Evolutionary conservation across 768 basidiomycete genomes (phyloP).

Genomic region (Baorangia bicolor): DNA sequence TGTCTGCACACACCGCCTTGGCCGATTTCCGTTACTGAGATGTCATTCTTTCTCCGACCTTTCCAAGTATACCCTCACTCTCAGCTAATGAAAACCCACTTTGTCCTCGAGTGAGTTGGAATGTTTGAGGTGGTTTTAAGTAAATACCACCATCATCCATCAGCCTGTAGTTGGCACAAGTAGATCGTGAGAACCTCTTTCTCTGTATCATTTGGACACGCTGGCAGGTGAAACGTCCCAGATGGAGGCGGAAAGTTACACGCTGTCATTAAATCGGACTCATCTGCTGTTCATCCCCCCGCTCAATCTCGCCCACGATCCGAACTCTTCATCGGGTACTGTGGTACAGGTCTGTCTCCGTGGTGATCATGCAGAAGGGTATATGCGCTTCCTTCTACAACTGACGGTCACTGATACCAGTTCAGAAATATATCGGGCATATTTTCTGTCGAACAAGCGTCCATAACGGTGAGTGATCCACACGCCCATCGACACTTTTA

Average conservation of each 20-base stretch:
- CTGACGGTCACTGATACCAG: not conserved
- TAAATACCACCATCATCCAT: too few species aligned
- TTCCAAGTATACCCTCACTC: not conserved
- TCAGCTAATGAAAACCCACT: not conserved
- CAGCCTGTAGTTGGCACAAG: too few species aligned
- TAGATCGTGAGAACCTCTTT: not conserved
- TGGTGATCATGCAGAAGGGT: slow-evolving; percentile 12
- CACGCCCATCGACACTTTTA: not conserved
- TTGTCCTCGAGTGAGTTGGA: not conserved
- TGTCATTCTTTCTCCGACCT: not conserved
- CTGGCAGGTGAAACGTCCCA: not conserved
- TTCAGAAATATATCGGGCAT: slow-evolving; percentile 5
- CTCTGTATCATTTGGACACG: not conserved
- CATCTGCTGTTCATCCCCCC: slow-evolving; percentile 25
- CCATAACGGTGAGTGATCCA: slow-evolving; percentile 21
- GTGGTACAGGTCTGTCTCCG: slow-evolving; percentile 29
- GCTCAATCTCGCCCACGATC: not conserved
- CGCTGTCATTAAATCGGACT: slow-evolving; percentile 22
- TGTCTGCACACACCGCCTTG: not conserved
- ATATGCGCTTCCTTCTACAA: slow-evolving; percentile 10
- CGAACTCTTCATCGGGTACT: slow-evolving; percentile 8
- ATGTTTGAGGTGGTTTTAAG: not conserved
- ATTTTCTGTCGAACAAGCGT: slow-evolving; percentile 8
- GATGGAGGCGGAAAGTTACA: slow-evolving; percentile 6
- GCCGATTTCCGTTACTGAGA: not conserved